Conservation (phyloP, 495 filamentous ascomycete genomes). For the Neurospora sp. region DNA sequence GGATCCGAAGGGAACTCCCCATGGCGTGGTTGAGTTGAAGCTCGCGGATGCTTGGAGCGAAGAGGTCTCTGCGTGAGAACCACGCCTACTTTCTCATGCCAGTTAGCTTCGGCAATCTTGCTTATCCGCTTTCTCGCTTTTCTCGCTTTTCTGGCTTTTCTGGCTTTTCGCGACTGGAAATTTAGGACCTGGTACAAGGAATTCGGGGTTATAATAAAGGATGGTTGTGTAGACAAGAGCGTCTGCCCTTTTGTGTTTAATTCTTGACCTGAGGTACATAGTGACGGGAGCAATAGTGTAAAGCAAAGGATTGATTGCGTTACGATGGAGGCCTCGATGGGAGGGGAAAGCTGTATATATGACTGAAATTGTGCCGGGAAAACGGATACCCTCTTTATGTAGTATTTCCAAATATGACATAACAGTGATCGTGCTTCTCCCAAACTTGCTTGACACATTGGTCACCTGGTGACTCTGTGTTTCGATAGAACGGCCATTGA, state of each 20-base stretch:
- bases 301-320: not conserved
- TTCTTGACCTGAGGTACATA: not conserved
- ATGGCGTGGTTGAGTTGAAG: constrained; percentile 19
- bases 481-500: no score
- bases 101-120: no score
- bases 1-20: constrained; percentile 11
- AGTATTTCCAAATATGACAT: not conserved
- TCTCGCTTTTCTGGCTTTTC: no score
- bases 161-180: no score
- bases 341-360: not conserved
- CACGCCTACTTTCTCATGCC: not conserved
- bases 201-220: not conserved
- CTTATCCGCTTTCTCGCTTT: no score
- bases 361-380: not conserved
- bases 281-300: not conserved
- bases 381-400: not conserved
- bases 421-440: not conserved
- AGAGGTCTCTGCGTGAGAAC: not conserved
- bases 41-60: not conserved
- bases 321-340: not conserved
- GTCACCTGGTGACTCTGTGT: not conserved
- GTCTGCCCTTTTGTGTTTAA: not conserved
- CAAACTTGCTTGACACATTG: not conserved
- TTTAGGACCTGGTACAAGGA: no score
- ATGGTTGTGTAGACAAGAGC: not conserved